A percentile compares a stretch with the other conserved stretches of the same genome.
Evolutionary conservation across 805 yeast species (phyloP).

Genomic region (Yarrowia deformans): DNA sequence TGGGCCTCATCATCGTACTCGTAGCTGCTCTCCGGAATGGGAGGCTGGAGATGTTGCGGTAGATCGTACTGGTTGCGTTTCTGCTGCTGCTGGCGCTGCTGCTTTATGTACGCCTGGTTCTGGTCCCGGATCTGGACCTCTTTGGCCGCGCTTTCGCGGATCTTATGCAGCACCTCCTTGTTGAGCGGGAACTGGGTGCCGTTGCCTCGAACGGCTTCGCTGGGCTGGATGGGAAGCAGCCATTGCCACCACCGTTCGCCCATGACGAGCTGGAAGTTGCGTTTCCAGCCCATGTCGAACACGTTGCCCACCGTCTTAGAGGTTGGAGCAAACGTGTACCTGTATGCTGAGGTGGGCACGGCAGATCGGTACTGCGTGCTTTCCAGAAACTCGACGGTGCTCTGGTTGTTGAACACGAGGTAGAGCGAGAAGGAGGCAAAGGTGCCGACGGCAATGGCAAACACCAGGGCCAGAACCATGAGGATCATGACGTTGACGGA

Average conservation of each 20-base stretch:
- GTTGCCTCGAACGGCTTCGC: conserved; percentile 13
- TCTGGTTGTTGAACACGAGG: conserved; percentile 67
- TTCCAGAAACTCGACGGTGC: conserved; percentile 78
- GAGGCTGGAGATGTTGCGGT: conserved; percentile 31
- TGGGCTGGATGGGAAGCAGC: conserved; percentile 65
- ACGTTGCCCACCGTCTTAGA: conserved; percentile 65
- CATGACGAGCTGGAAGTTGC: conserved; percentile 77
- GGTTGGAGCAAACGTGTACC: conserved; percentile 55
- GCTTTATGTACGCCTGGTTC: conserved; percentile 39
- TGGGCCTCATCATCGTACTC: conserved; percentile 19
- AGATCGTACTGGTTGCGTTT: conserved; percentile 15
- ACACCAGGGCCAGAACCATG: conserved; percentile 60
- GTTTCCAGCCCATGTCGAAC: conserved; percentile 70
- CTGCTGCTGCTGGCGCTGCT: conserved; percentile 36
- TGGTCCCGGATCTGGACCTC: conserved; percentile 29
- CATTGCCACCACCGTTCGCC: conserved; percentile 71
- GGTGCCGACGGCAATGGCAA: conserved; percentile 63
- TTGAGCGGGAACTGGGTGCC: conserved; percentile 33
- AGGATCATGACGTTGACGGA: conserved; percentile 68
- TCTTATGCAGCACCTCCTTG: conserved; percentile 27
- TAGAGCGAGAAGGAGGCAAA: conserved; percentile 61
- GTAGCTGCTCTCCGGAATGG: not conserved
- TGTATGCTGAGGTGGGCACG: conserved; percentile 49
- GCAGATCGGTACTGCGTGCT: conserved; percentile 50
- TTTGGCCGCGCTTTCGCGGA: conserved; percentile 8